A percentile compares a stretch with the other conserved stretches of the same genome.
Conservation (phyloP, 306 rosid species). For the Morella rubra region DNA sequence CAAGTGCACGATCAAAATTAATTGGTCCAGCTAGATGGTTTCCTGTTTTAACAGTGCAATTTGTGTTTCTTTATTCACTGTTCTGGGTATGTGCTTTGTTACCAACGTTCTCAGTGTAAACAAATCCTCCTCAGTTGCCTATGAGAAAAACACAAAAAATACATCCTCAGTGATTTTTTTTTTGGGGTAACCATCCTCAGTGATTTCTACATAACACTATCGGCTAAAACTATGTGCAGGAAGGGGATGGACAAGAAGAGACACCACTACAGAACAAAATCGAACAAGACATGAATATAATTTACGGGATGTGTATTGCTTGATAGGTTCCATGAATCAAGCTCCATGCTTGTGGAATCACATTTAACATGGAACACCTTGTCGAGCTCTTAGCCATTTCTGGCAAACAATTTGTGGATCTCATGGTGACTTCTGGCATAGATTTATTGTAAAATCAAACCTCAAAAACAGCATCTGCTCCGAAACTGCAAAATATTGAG, state of each 20-base stretch:
- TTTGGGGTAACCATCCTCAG: not conserved
- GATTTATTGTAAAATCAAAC: not conserved
- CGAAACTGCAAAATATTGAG: not conserved
- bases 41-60: not conserved
- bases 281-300: not conserved
- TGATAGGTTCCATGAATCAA: not conserved
- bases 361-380: conserved; percentile 4
- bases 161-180: not conserved
- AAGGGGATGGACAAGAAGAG: not conserved
- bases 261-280: conserved; percentile 3
- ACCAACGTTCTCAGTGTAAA: not conserved
- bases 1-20: not conserved
- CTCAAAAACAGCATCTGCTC: not conserved
- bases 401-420: not conserved
- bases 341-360: conserved; percentile 14
- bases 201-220: not conserved
- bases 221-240: not conserved
- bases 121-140: not conserved
- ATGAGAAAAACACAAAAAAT: not conserved
- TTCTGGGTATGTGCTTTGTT: not conserved
- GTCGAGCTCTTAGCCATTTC: conserved; percentile 8
- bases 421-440: not conserved
- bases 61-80: not conserved
- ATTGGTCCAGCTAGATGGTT: not conserved
- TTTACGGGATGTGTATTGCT: not conserved